These are phyloP conservation scores for Entomortierella parvispora DNA, from an alignment of 192 early-diverging fungal species.

Conservation along the genomic window DNA sequence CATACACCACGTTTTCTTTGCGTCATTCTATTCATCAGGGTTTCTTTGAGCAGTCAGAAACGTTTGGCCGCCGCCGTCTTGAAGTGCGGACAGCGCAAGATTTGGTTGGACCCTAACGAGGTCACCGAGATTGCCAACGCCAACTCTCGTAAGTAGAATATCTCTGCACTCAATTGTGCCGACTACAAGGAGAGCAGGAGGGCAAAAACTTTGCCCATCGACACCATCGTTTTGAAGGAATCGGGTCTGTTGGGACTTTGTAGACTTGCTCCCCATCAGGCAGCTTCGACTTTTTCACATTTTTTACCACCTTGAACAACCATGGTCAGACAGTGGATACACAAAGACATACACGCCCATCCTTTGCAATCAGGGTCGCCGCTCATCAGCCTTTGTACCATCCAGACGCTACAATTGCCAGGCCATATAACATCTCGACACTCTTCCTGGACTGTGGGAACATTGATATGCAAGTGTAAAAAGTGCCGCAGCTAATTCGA, in stretches of 20 bases:
- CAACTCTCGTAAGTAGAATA: slow-evolving; percentile 96
- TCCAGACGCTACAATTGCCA: no score
- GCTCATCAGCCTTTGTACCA: not conserved
- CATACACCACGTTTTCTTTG: not conserved
- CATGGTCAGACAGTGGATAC: not conserved
- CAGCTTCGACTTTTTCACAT: no score
- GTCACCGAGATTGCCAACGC: slow-evolving; percentile 93
- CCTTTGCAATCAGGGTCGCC: not conserved
- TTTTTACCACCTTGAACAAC: no score
- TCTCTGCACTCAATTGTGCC: not conserved
- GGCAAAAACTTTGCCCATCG: not conserved
- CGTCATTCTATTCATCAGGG: slow-evolving; percentile 55
- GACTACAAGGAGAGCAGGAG: not conserved
- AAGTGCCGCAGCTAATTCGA: not conserved
- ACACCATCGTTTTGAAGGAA: not conserved
- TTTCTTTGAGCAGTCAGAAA: slow-evolving; percentile 89
- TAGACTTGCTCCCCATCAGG: no score
- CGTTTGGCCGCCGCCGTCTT: slow-evolving; percentile 96
- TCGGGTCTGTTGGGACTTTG: slow-evolving; percentile 1
- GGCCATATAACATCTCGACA: no score
- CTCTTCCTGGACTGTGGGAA: no score
- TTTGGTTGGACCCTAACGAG: slow-evolving; percentile 99
- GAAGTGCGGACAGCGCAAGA: slow-evolving; percentile 97
- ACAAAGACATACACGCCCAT: not conserved
- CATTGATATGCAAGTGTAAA: not conserved